Evolutionary conservation across 176 grass and related monocot genomes (phyloP).

Genomic region (Bolboschoenus planiculmis): DNA sequence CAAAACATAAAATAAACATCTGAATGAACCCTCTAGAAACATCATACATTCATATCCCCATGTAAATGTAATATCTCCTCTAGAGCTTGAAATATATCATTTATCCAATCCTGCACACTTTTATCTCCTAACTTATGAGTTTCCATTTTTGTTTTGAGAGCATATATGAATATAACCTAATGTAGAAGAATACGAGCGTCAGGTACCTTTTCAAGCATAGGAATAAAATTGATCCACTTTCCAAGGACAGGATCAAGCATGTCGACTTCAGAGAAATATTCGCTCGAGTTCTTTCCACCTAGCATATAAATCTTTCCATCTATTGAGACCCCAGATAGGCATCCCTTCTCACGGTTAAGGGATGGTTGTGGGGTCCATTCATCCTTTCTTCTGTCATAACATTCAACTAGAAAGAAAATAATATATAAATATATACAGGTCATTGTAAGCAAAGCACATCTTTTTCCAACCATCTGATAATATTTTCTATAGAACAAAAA

Average conservation of each 20-base stretch:
- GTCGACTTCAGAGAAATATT: conserved; percentile 61
- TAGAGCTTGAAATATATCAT: neutral
- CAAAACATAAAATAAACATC: neutral
- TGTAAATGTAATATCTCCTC: neutral
- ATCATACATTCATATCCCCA: neutral
- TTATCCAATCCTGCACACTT: neutral
- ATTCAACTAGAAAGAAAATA: conserved; percentile 47
- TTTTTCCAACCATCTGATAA: neutral
- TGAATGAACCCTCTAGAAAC: neutral
- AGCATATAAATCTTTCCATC: conserved; percentile 59
- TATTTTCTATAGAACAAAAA: neutral
- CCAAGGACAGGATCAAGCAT: conserved; percentile 61
- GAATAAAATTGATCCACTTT: conserved; percentile 50
- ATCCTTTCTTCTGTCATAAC: conserved; percentile 55
- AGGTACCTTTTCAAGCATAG: conserved; percentile 73
- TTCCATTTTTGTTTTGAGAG: neutral
- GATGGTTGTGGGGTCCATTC: conserved; percentile 48
- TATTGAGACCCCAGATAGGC: conserved; percentile 44
- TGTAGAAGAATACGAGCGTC: neutral
- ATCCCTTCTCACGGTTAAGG: conserved; percentile 47
- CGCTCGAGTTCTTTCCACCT: conserved; percentile 52
- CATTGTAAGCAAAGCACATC: neutral
- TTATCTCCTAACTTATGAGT: neutral
- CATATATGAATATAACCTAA: neutral
- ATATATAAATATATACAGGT: neutral